phyloP scores from a whole-genome alignment of 768 basidiomycete genomes.

The Lactifluus piperatus region DNA sequence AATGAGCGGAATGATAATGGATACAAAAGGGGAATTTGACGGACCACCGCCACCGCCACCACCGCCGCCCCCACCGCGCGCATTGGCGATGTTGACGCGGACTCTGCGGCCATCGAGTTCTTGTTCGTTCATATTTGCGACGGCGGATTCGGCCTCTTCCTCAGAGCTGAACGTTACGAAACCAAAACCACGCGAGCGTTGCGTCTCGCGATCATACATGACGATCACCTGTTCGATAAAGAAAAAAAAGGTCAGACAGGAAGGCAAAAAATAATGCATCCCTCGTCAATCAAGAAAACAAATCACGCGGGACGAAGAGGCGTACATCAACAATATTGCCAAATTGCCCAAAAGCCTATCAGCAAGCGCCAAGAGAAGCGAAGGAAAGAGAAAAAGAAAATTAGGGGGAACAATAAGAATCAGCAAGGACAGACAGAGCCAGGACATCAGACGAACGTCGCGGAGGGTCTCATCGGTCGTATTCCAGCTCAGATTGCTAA shows the following conservation, averaged over 20 bases:
- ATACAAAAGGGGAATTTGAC: not conserved
- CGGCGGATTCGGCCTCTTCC: slow-evolving; percentile 72
- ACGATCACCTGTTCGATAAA: slow-evolving; percentile 69
- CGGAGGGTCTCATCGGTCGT: slow-evolving; percentile 90
- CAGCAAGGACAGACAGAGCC: slow-evolving; percentile 23
- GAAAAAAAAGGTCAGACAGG: not conserved
- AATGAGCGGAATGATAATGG: not conserved
- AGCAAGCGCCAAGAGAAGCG: slow-evolving; percentile 9
- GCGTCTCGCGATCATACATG: slow-evolving; percentile 97
- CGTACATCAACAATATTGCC: slow-evolving; percentile 91
- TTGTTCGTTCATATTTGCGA: slow-evolving; percentile 70
- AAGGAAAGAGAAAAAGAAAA: too few species aligned
- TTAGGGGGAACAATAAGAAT: not conserved
- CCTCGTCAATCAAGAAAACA: not conserved
- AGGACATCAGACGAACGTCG: slow-evolving; percentile 65
- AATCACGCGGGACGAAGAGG: slow-evolving; percentile 30
- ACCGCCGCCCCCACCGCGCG: too few species aligned
- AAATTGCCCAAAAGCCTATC: slow-evolving; percentile 72
- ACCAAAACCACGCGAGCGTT: too few species aligned
- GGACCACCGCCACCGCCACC: slow-evolving; percentile 33
- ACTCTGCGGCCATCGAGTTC: slow-evolving; percentile 88
- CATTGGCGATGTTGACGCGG: too few species aligned
- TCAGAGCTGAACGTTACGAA: slow-evolving; percentile 71
- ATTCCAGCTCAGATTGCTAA: slow-evolving; percentile 93
- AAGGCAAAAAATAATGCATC: too few species aligned